Conservation (phyloP, 2,329 filamentous ascomycete genomes). For the Thielaviopsis populi region DNA sequence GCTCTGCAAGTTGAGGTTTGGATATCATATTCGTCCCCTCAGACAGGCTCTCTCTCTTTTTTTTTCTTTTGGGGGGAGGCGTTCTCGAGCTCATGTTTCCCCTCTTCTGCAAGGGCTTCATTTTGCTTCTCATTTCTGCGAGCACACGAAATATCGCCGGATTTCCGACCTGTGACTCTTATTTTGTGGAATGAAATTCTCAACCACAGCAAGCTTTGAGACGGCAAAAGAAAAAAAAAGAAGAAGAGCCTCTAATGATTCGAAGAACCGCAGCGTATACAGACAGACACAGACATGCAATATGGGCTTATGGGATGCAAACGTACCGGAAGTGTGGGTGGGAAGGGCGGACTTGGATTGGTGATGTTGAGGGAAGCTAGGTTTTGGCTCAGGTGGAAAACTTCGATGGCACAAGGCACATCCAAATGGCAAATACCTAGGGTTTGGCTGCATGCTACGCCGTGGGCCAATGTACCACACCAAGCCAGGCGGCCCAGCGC, state of each 20-base stretch:
- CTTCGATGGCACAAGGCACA: slow-evolving; percentile 13
- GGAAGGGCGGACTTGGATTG: slow-evolving; percentile 1
- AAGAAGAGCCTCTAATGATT: background rate
- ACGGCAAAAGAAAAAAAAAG: too few species aligned
- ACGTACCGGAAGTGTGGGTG: slow-evolving; percentile 6
- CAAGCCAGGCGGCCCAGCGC: too few species aligned
- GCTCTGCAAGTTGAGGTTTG: background rate
- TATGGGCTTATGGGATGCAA: background rate
- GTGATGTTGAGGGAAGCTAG: slow-evolving; percentile 14
- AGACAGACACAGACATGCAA: background rate
- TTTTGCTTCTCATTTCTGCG: background rate
- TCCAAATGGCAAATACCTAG: slow-evolving; percentile 12
- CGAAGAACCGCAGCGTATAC: background rate
- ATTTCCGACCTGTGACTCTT: slow-evolving; percentile 1
- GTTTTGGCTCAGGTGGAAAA: slow-evolving; percentile 16
- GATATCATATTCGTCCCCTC: background rate
- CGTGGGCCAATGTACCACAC: slow-evolving; percentile 2
- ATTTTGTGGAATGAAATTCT: slow-evolving; percentile 4
- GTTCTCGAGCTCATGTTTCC: background rate
- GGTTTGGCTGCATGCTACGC: slow-evolving; percentile 12
- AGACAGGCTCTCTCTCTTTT: background rate
- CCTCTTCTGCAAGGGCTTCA: slow-evolving; percentile 8
- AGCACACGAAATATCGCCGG: background rate
- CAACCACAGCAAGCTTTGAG: background rate
- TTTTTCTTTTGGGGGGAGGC: too few species aligned